Evolutionary conservation across 805 yeast genomes (phyloP).

Genomic region (Wickerhamomyces mucosus): DNA sequence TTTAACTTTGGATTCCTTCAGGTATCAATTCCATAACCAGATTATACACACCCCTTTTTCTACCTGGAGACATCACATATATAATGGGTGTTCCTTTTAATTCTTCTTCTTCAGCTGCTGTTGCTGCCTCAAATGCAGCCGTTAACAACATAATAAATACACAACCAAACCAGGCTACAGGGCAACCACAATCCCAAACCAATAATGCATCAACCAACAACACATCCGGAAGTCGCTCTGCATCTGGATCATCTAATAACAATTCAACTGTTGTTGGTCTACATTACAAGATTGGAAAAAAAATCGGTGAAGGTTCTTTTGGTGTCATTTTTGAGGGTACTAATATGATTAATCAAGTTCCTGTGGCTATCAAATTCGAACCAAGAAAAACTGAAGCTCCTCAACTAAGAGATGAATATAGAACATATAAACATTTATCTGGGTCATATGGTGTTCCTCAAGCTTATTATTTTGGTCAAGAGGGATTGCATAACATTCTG

Average conservation of each 20-base stretch:
- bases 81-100: no score
- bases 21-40: no score
- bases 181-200: constrained; percentile 4
- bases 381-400: constrained; percentile 97
- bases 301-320: constrained; percentile 97
- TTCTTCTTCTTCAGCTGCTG: constrained; percentile 21
- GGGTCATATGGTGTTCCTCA: constrained; percentile 85
- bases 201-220: constrained; percentile 5
- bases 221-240: constrained; percentile 2
- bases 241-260: constrained; percentile 3
- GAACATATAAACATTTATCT: constrained; percentile 82
- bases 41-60: no score
- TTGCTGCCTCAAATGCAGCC: constrained; percentile 21
- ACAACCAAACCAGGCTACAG: constrained; percentile 1
- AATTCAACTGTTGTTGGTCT: constrained; percentile 58
- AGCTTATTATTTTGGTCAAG: constrained; percentile 98
- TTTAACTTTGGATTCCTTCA: no score
- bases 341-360: constrained; percentile 82
- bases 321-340: constrained; percentile 97
- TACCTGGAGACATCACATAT: no score
- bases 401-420: constrained; percentile 90
- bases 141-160: constrained; percentile 19
- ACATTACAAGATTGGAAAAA: constrained; percentile 94
- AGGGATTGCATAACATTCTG: constrained; percentile 90
- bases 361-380: constrained; percentile 94